Percentiles rank a stretch among this genome's conserved stretches.
phyloP scores from a whole-genome alignment of 2,329 filamentous ascomycete species.

The Aspergillus fructus region DNA sequence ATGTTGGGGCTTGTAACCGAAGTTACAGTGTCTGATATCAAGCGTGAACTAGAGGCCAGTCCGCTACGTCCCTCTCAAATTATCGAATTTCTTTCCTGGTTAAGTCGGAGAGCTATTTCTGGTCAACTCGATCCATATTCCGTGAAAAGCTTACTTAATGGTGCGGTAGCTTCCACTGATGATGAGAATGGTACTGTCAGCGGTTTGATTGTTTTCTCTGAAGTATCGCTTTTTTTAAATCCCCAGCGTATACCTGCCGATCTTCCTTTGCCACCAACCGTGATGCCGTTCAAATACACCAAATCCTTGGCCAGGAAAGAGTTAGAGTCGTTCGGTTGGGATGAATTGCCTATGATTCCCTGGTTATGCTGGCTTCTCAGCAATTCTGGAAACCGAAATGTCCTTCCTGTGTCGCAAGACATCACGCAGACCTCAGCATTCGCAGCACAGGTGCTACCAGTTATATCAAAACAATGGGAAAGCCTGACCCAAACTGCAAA shows the following conservation, averaged over 20 bases:
- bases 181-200: slow-evolving; percentile 60
- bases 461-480: slow-evolving; percentile 90
- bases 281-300: slow-evolving; percentile 82
- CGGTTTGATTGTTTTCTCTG: slow-evolving; percentile 73
- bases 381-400: slow-evolving; percentile 57
- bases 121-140: slow-evolving; percentile 70
- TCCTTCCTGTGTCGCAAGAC: slow-evolving; percentile 62
- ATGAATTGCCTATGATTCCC: slow-evolving; percentile 75
- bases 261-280: slow-evolving; percentile 75
- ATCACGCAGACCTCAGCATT: slow-evolving; percentile 72
- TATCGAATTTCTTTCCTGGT: slow-evolving; percentile 80
- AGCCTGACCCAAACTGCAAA: slow-evolving; percentile 67
- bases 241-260: slow-evolving; percentile 77
- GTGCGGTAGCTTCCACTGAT: slow-evolving; percentile 60
- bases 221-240: slow-evolving; percentile 72
- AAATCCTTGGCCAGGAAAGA: slow-evolving; percentile 65
- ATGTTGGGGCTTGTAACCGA: slow-evolving; percentile 85
- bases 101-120: slow-evolving; percentile 67
- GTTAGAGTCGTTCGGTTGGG: slow-evolving; percentile 81
- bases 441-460: slow-evolving; percentile 70
- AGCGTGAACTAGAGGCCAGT: slow-evolving; percentile 75
- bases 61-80: slow-evolving; percentile 78
- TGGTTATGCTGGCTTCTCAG: slow-evolving; percentile 84
- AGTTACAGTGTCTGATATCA: slow-evolving; percentile 84
- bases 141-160: slow-evolving; percentile 70